Evolutionary conservation across 257 asterid species (phyloP), one percentile per base, ranked within the genome.

Genomic region (Linderniella brevidens): DNA sequence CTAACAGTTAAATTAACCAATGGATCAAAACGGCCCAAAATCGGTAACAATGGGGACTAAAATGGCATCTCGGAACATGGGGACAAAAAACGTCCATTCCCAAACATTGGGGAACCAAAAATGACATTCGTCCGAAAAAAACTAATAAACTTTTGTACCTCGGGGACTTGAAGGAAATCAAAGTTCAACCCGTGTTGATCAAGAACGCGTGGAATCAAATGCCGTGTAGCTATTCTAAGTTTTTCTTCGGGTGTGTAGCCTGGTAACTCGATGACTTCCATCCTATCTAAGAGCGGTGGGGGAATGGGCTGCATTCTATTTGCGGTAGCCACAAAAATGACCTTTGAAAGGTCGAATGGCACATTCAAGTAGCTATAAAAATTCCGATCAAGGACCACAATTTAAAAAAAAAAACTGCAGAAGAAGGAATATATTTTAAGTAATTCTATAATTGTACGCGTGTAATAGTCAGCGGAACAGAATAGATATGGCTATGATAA

Each of bases 171-270:
- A 67, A 90, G 94, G 57, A 68, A 79, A 65, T 90, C 94, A 49
- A 75, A 66, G 71, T 62, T 77, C 61, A 90, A 68, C 58, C 99
- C 94, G 61, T 90, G 99, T 68, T 90, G 96, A 69, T 90, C 94
- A 50, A 90, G 92, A 59, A 90, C 99, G 56, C 96, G 74, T 47
- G 99, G 99, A 66, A 90, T 66, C 58, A 90, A 63, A 74, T 90
- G 93, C 66, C 58, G 77, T 74, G 72, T 79, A 18, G 99, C 93
- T 65, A 90, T 90, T 67, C 59, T 79, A 37, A 90, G 92, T 64
- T 90, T 90, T 65, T 90, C 99, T 68, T 90, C 99, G 64, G 93
- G 94, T 56, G 96, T 85, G 62, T 90, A 90, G 61, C 99, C 99
- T 52, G 99, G 96, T 67, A 90, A 68, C 71, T 90, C 96, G 61